A percentile compares a stretch with the other conserved stretches of the same genome.
Evolutionary conservation across 2,329 filamentous ascomycete genomes (phyloP).

Genomic region (Shiraia bambusicola): DNA sequence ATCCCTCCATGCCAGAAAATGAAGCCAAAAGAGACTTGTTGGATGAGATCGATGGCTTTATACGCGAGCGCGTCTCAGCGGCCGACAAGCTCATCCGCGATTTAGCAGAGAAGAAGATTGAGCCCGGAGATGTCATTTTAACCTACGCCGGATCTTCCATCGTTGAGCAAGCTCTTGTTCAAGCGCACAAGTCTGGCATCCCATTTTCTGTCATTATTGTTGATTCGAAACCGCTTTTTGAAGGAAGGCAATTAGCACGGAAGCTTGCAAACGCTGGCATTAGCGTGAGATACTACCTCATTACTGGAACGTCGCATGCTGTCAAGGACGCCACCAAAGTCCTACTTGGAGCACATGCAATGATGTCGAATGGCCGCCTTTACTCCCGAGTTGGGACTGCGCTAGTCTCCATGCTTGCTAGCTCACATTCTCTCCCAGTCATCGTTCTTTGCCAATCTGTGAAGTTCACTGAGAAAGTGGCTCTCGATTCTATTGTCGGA

Average conservation of each 20-base stretch:
- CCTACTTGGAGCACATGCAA: slow-evolving; percentile 81
- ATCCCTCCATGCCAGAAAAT: slow-evolving; percentile 78
- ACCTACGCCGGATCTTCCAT: slow-evolving; percentile 86
- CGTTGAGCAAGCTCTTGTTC: slow-evolving; percentile 77
- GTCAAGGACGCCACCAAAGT: slow-evolving; percentile 72
- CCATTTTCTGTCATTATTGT: slow-evolving; percentile 82
- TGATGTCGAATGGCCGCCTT: slow-evolving; percentile 92
- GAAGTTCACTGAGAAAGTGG: slow-evolving; percentile 90
- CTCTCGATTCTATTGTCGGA: slow-evolving; percentile 86
- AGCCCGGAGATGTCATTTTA: slow-evolving; percentile 77
- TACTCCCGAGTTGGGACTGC: slow-evolving; percentile 87
- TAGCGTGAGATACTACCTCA: slow-evolving; percentile 76
- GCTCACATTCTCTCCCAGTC: slow-evolving; percentile 73
- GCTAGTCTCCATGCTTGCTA: slow-evolving; percentile 80
- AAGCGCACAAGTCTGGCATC: slow-evolving; percentile 68
- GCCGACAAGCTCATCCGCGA: slow-evolving; percentile 83
- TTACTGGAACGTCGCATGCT: slow-evolving; percentile 74
- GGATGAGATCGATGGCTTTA: slow-evolving; percentile 82
- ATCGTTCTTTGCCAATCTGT: slow-evolving; percentile 91
- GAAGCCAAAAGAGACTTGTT: slow-evolving; percentile 79
- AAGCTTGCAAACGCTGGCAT: slow-evolving; percentile 69
- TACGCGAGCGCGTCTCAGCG: slow-evolving; percentile 83
- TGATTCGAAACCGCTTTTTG: slow-evolving; percentile 71
- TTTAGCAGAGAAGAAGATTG: slow-evolving; percentile 73
- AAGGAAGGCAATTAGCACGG: slow-evolving; percentile 71